A percentile compares a stretch with the other conserved stretches of the same genome.
Evolutionary conservation across 345 rosid genomes (phyloP).

Genomic region (Raphanus sativus): DNA sequence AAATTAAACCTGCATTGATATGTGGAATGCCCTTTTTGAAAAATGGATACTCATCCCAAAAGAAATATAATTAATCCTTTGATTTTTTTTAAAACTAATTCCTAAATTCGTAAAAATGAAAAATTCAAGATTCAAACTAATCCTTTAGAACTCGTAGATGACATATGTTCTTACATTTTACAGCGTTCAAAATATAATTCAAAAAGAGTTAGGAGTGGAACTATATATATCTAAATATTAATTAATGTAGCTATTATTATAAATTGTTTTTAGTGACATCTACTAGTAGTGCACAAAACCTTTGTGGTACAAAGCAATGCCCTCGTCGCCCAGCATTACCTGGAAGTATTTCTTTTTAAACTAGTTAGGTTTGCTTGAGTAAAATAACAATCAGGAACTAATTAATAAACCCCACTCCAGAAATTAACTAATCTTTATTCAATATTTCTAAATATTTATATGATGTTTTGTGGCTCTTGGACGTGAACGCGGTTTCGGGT

Average conservation of each 20-base stretch:
- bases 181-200: neutral
- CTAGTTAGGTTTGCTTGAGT: conserved; percentile 13
- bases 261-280: conserved; percentile 25
- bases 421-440: neutral
- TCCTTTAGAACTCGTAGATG: neutral
- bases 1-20: neutral
- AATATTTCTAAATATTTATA: neutral
- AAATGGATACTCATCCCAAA: neutral
- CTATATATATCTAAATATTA: neutral
- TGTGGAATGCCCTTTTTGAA: neutral
- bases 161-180: neutral
- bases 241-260: conserved; percentile 12
- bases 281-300: conserved; percentile 20
- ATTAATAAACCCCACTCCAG: conserved; percentile 15
- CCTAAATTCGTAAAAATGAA: neutral
- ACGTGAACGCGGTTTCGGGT: conserved; percentile 39
- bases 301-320: conserved; percentile 27
- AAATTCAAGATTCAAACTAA: neutral
- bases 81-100: neutral
- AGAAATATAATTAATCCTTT: neutral
- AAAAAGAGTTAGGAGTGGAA: neutral
- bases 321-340: conserved; percentile 26
- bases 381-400: conserved; percentile 3
- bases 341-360: neutral
- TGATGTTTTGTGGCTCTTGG: conserved; percentile 14